A percentile compares a stretch with the other conserved stretches of the same genome.
Evolutionary conservation across 768 basidiomycete species (phyloP).

Genomic region (Tricholoma flavovirens): DNA sequence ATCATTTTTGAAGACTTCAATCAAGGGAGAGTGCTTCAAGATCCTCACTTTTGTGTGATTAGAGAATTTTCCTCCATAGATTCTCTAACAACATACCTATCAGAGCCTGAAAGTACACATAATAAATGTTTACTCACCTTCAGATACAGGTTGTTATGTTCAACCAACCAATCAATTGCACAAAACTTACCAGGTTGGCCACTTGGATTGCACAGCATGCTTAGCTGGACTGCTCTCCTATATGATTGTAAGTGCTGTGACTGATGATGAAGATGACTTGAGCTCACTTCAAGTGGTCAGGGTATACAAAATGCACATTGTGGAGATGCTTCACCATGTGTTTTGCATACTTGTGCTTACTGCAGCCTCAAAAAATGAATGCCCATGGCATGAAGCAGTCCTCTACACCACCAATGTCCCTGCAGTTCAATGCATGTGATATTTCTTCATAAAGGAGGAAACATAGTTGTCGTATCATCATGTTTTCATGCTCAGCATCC

Average conservation of each 20-base stretch:
- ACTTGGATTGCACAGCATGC: constrained; percentile 31
- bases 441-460: constrained; percentile 37
- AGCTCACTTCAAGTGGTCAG: constrained; percentile 6
- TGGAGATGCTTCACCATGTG: constrained; percentile 7
- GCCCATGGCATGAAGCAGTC: constrained; percentile 8
- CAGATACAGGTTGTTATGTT: constrained; percentile 34
- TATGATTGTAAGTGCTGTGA: not conserved
- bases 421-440: constrained; percentile 17
- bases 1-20: constrained; percentile 19
- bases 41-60: constrained; percentile 28
- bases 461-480: constrained; percentile 24
- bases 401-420: constrained; percentile 13
- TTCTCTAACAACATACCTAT: constrained; percentile 13
- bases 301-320: constrained; percentile 13
- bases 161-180: constrained; percentile 34
- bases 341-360: constrained; percentile 14
- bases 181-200: constrained; percentile 24
- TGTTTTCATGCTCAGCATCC: constrained; percentile 31
- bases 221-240: constrained; percentile 20
- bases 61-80: constrained; percentile 29
- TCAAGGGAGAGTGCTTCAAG: constrained; percentile 17
- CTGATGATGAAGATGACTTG: not conserved
- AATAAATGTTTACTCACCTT: constrained; percentile 25
- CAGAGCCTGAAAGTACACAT: not conserved
- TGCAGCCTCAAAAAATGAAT: constrained; percentile 10